Conservation (phyloP, 352 stramenopile species). For the Phytopythium litorale region DNA sequence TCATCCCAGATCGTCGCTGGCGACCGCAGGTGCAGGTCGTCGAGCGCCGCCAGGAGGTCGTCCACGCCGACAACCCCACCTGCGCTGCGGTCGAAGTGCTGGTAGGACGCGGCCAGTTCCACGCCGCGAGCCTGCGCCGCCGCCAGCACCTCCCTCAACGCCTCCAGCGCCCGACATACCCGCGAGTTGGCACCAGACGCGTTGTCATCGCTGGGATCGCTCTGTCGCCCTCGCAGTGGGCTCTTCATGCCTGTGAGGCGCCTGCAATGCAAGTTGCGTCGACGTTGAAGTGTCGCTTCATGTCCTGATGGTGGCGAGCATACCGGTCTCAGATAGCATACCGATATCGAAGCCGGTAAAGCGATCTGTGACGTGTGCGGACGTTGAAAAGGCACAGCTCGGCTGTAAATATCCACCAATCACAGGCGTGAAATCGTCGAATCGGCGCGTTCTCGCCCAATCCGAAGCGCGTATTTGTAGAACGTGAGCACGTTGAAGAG, state of each 20-base stretch:
- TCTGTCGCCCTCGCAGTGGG: background rate
- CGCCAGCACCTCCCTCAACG: conserved; percentile 41
- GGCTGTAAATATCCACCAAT: conserved; percentile 2
- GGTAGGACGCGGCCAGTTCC: conserved; percentile 41
- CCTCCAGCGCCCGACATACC: conserved; percentile 16
- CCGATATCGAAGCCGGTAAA: background rate
- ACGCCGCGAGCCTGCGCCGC: conserved; percentile 50
- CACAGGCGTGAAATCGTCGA: background rate
- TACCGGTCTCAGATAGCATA: background rate
- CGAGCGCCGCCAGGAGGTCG: conserved; percentile 46
- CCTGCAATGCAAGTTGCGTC: background rate
- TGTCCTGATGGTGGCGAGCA: background rate
- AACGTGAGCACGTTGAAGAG: background rate
- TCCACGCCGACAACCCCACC: conserved; percentile 44
- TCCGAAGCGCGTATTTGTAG: conserved; percentile 6
- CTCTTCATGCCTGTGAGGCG: conserved; percentile 3
- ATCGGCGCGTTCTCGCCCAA: background rate
- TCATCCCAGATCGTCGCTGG: conserved; percentile 29
- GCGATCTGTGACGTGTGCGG: conserved; percentile 2
- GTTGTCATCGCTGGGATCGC: background rate
- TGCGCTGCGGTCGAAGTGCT: conserved; percentile 49
- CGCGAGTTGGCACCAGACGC: background rate
- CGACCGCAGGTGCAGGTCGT: conserved; percentile 29
- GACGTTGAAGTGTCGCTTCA: conserved; percentile 8
- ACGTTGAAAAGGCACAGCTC: background rate